Percentiles rank a stretch among this genome's conserved stretches.
phyloP scores from a whole-genome alignment of 163 green algal species.

The Volvox carteri region DNA sequence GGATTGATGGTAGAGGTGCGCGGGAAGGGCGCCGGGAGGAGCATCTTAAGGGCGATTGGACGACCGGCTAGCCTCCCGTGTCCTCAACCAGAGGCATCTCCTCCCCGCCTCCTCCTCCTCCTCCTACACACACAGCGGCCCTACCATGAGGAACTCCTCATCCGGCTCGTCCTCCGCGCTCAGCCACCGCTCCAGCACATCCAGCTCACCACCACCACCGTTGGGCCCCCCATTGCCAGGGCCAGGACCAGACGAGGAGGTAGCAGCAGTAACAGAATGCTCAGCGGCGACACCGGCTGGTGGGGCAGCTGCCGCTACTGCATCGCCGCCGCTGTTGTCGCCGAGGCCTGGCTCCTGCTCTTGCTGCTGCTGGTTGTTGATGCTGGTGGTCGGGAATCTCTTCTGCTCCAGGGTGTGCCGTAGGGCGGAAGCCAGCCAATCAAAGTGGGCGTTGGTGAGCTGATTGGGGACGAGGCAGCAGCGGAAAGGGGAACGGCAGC shows the following conservation, averaged over 20 bases:
- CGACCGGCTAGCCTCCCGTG: no score
- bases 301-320: not conserved
- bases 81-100: not conserved
- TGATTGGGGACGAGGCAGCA: not conserved
- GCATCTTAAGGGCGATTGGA: no score
- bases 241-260: not conserved
- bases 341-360: no score
- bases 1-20: no score
- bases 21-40: no score
- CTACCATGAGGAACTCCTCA: slow-evolving; percentile 61
- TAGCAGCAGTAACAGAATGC: not conserved
- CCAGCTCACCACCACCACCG: not conserved
- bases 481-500: not conserved
- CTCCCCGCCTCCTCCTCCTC: no score
- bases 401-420: not conserved
- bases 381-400: no score
- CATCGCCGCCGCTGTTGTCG: not conserved
- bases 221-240: not conserved
- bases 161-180: slow-evolving; percentile 53
- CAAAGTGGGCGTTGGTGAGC: not conserved
- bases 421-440: not conserved
- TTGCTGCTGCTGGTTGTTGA: slow-evolving; percentile 1
- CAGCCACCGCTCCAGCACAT: slow-evolving; percentile 53
- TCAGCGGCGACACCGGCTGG: not conserved
- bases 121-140: no score